Conservation (phyloP, 2,329 filamentous ascomycete genomes). For the Pseudogymnoascus sp. region DNA sequence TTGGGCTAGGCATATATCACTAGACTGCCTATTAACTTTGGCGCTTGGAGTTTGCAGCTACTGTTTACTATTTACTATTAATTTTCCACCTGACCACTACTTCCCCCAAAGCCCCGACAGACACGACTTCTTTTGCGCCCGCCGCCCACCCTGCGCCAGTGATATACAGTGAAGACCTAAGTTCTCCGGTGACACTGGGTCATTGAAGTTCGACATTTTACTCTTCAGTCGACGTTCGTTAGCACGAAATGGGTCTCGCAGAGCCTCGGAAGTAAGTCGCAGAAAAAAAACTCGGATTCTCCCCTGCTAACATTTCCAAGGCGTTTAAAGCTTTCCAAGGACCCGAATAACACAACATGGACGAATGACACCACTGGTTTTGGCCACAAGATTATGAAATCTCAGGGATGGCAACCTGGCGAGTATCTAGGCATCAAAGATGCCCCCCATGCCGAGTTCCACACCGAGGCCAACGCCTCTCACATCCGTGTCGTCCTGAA, state of each 20-base stretch:
- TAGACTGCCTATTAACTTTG: not conserved
- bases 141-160: conserved; percentile 10
- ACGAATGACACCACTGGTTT: conserved; percentile 72
- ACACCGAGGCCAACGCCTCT: conserved; percentile 72
- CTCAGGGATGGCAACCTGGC: conserved; percentile 87
- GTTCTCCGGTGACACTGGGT: conserved; percentile 17
- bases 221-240: not conserved
- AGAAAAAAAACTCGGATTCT: conserved; percentile 24
- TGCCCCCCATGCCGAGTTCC: conserved; percentile 64
- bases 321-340: conserved; percentile 63
- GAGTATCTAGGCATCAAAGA: conserved; percentile 71
- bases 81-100: not conserved
- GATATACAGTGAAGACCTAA: conserved; percentile 10
- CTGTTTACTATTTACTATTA: conserved; percentile 1
- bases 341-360: conserved; percentile 97
- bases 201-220: conserved; percentile 15
- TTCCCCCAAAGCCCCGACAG: not conserved
- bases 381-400: conserved; percentile 79
- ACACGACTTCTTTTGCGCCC: not conserved
- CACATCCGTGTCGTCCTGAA: conserved; percentile 81
- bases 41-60: not conserved
- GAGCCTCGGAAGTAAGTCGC: conserved; percentile 54
- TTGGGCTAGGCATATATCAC: not conserved
- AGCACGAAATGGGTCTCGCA: conserved; percentile 55
- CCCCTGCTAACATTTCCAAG: conserved; percentile 14